phyloP scores from a whole-genome alignment of 345 rosid genomes.

The Eucalyptus rudis region DNA sequence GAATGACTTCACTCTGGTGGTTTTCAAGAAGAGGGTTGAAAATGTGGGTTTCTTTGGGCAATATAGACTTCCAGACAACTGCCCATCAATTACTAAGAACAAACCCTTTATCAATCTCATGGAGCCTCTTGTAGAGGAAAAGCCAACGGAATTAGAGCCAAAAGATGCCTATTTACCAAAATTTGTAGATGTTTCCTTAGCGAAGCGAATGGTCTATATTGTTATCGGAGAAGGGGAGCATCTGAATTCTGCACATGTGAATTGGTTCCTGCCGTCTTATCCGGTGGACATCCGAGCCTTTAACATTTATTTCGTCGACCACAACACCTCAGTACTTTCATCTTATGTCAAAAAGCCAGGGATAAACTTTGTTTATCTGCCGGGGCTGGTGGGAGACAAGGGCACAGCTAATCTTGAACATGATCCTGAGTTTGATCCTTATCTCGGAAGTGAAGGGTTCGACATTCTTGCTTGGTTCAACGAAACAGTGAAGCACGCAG shows the following conservation, averaged over 20 bases:
- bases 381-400: conserved; percentile 46
- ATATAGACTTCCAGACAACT: conserved; percentile 38
- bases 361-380: conserved; percentile 64
- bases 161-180: conserved; percentile 48
- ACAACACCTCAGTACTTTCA: conserved; percentile 62
- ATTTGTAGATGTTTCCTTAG: conserved; percentile 31
- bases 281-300: conserved; percentile 47
- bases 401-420: not conserved
- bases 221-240: conserved; percentile 62
- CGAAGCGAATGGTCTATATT: conserved; percentile 45
- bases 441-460: conserved; percentile 42
- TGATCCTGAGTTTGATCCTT: conserved; percentile 34
- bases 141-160: conserved; percentile 21
- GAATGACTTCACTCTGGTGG: conserved; percentile 46
- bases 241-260: conserved; percentile 19
- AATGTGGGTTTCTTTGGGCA: conserved; percentile 25
- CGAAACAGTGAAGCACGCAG: conserved; percentile 58
- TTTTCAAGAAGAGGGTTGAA: conserved; percentile 43
- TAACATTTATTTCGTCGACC: conserved; percentile 63
- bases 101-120: conserved; percentile 25
- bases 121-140: conserved; percentile 52
- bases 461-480: conserved; percentile 71
- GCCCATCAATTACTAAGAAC: conserved; percentile 35
- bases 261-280: conserved; percentile 61
- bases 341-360: conserved; percentile 62